Base-by-base conservation (phyloP, 2,329 filamentous ascomycete species). In the Zarea fungicola region DNA sequence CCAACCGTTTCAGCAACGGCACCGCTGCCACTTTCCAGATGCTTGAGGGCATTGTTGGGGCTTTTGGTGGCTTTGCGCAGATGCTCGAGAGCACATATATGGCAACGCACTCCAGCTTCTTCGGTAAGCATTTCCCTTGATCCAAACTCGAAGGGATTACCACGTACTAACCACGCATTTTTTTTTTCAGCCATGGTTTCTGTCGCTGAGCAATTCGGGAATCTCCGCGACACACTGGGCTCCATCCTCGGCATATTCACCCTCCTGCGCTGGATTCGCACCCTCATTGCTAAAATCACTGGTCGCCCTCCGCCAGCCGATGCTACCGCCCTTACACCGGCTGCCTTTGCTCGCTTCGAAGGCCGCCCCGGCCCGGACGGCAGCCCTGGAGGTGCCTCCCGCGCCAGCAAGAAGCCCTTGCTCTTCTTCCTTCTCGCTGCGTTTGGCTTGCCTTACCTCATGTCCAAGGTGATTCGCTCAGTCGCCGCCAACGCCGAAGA, bases 71-170 rank as follows among this genome's bases (percentile, higher is more conserved):
- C 0, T 97, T 99, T 64, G 89, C 95, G 11, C 93, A 99, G 73
- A 99, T 99, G 93, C 78, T 99, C 23, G 93, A 99, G 71, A 97
- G 93, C 74, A 97, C 93, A 10, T 99, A 96, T 62, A 99, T 99
- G 95, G 93, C 95, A 25, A 99, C 93, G 0, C 93, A 99, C 69
- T 96, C 91, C 6, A 96, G 89, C 47, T 99, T 99, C 69, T 99
- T 97, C 62, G 91, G 90, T 96, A 79, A 61, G 85, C 70, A 13
- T 44, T n/a, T 26, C 34, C 10, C 11, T 18, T 57, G 21, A 8
- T 22, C 11, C 25, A n/a, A n/a, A n/a, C n/a, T n/a, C n/a, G n/a
- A n/a, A n/a, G n/a, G n/a, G n/a, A n/a, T n/a, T n/a, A n/a, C n/a
- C n/a, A n/a, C n/a, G n/a, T n/a, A n/a, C n/a, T n/a, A n/a, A n/a